Base-by-base conservation (phyloP, 306 rosid species). In the Hylodesmum podocarpum region DNA sequence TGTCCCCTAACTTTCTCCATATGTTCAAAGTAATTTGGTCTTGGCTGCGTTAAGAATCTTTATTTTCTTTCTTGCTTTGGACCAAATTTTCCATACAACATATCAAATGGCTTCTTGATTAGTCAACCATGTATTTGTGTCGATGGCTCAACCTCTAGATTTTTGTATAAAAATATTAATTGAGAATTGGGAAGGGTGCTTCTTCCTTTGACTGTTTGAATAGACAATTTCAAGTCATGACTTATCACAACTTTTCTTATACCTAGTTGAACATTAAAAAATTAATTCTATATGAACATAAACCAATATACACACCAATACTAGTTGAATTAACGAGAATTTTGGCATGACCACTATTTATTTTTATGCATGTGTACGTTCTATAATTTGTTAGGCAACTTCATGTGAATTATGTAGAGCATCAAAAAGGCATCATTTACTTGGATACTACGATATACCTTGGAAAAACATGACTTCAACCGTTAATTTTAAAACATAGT, bases 121-220 rank as follows among this genome's bases (percentile, higher is more conserved):
- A 80, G 80, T 81, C 83, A 81, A 78, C 63, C 54, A 19, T 34
- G 43, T 24, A 14, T 49, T 4, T 25, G 28, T 63, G 62, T 63
- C 29, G 11, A 55, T 80, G 58, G 28, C 75, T 64, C 19, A 5
- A 12, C 14, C 2, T 4, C 21, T 57, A 15, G 6, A 6, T 33
- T 7, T 13, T 6, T 3, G 28, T 9, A 22, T 3, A 63, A 6
- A 75, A 1, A 9, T 28, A 55, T 18, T 39, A 58, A 16, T 62
- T 62, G 44, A 2, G 15, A 14, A 39, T n/a, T 11, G 33, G 44
- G 15, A 34, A 44, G 24, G 63, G 81, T 18, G 64, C 41, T 66
- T 76, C 62, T 74, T 80, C 72, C 80, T 84, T 86, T 86, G 90
- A 88, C 90, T 80, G 19, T 66, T 81, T 84, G 83, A 84, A 84